Percentiles rank a stretch among this genome's conserved stretches.
These are phyloP conservation scores for Hydrangea macrophylla DNA, from an alignment of 148 eudicot genomes.

Conservation along the genomic window DNA sequence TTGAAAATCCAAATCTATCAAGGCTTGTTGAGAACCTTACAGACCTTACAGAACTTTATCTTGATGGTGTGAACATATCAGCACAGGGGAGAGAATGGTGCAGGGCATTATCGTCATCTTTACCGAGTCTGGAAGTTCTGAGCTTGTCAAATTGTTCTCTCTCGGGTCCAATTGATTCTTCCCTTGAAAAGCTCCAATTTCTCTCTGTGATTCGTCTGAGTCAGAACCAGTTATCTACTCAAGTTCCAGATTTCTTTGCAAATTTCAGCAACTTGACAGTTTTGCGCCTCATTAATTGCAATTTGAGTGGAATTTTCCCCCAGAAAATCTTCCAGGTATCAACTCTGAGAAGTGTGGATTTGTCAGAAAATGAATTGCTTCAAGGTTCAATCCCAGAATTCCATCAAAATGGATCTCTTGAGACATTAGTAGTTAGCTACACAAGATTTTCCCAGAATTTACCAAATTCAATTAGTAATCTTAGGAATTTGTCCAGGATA, in stretches of 20 bases:
- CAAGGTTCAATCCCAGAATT: too few relatives aligned
- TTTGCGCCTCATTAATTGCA: slow-evolving; percentile 13
- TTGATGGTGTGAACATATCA: too few relatives aligned
- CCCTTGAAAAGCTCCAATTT: slow-evolving; percentile 12
- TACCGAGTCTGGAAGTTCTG: slow-evolving; percentile 17
- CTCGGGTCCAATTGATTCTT: slow-evolving; percentile 26
- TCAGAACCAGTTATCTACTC: slow-evolving; percentile 21
- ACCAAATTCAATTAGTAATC: slow-evolving; percentile 23
- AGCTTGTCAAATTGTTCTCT: slow-evolving; percentile 22
- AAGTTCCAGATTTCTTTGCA: slow-evolving; percentile 23
- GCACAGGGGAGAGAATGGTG: too few relatives aligned
- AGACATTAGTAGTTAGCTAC: slow-evolving; percentile 13
- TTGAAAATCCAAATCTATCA: slow-evolving; percentile 20
- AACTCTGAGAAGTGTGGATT: too few relatives aligned
- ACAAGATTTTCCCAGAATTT: slow-evolving; percentile 24
- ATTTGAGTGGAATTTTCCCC: slow-evolving; percentile 23
- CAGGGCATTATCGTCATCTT: slow-evolving; percentile 19
- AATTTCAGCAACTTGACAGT: slow-evolving; percentile 19
- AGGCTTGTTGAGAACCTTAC: slow-evolving; percentile 21
- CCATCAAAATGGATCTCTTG: slow-evolving; percentile 18
- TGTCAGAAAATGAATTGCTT: too few relatives aligned
- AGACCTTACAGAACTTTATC: slow-evolving; percentile 20
- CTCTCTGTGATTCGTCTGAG: too few relatives aligned
- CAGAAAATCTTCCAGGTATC: too few relatives aligned
- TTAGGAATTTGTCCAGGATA: slow-evolving; percentile 12